A percentile compares a stretch with the other conserved stretches of the same genome.
Conservation (phyloP, 2,329 filamentous ascomycete genomes). For the Talaromyces sp. region DNA sequence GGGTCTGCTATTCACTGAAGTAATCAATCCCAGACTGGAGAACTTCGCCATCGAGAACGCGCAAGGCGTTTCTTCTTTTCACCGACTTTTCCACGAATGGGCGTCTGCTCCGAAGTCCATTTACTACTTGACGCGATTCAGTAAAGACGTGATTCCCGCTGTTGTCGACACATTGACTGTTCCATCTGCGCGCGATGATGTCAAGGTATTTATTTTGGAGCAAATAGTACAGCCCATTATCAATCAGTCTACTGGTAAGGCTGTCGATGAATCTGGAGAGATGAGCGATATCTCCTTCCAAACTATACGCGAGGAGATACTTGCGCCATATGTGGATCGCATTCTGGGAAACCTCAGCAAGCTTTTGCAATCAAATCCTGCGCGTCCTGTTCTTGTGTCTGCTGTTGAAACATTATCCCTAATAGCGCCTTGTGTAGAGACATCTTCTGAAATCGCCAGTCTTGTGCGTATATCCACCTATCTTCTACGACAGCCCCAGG, state of each 20-base stretch:
- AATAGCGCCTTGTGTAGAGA: conserved; percentile 66
- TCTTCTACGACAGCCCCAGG: conserved; percentile 78
- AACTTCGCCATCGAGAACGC: conserved; percentile 81
- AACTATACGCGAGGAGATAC: conserved; percentile 35
- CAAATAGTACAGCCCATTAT: conserved; percentile 70
- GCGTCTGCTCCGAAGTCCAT: conserved; percentile 64
- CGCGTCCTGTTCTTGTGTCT: conserved; percentile 72
- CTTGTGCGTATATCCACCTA: conserved; percentile 77
- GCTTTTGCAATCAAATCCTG: conserved; percentile 57
- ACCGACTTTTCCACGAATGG: conserved; percentile 80
- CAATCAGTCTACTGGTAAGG: conserved; percentile 54
- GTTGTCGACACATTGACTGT: conserved; percentile 70
- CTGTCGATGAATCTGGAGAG: conserved; percentile 51
- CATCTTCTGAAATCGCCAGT: conserved; percentile 63
- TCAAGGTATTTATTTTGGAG: conserved; percentile 75
- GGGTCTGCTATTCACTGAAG: conserved; percentile 66
- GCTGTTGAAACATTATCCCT: conserved; percentile 77
- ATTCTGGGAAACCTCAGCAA: conserved; percentile 57
- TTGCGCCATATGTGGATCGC: conserved; percentile 60
- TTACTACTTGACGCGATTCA: conserved; percentile 65
- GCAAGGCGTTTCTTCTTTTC: conserved; percentile 79
- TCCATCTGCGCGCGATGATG: conserved; percentile 76
- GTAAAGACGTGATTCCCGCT: conserved; percentile 60
- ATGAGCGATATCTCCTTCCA: conserved; percentile 40
- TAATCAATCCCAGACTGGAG: conserved; percentile 72